phyloP scores from a whole-genome alignment of 2,329 filamentous ascomycete genomes.

The Cytospora mali region DNA sequence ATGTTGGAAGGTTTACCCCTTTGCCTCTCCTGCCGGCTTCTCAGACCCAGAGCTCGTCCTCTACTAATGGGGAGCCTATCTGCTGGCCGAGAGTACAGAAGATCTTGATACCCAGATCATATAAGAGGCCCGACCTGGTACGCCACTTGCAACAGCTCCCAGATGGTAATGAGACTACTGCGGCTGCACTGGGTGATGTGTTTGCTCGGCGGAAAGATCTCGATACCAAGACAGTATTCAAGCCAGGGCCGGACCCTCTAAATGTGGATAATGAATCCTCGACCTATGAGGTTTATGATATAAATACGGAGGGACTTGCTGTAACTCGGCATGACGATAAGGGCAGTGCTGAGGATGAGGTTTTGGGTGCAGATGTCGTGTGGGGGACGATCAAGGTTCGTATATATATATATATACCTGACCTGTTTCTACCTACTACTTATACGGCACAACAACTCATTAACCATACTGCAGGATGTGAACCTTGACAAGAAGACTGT shows the following conservation, averaged over 20 bases:
- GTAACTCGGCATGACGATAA: conserved; percentile 41
- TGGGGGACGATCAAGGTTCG: conserved; percentile 44
- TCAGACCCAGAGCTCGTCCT: not conserved
- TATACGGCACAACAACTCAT: not conserved
- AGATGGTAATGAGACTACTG: conserved; percentile 12
- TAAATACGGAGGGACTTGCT: conserved; percentile 49
- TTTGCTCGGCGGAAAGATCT: conserved; percentile 39
- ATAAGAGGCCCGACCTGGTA: conserved; percentile 16
- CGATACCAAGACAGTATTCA: conserved; percentile 37
- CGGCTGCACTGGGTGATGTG: conserved; percentile 41
- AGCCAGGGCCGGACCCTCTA: conserved; percentile 28
- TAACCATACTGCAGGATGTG: conserved; percentile 32
- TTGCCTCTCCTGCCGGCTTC: conserved; percentile 20
- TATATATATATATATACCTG: not conserved
- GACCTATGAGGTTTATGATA: conserved; percentile 61
- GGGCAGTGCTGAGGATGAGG: conserved; percentile 41
- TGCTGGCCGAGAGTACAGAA: conserved; percentile 19
- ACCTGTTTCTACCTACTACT: too few species aligned
- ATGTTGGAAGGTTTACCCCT: conserved; percentile 2
- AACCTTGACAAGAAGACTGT: conserved; percentile 46
- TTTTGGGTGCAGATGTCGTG: conserved; percentile 44
- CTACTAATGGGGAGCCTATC: not conserved
- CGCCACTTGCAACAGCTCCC: conserved; percentile 16
- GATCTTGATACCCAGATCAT: conserved; percentile 8
- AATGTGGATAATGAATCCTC: conserved; percentile 41